These are phyloP conservation scores for Yarrowia alimentaria DNA, from an alignment of 805 yeast genomes.

Conservation along the genomic window DNA sequence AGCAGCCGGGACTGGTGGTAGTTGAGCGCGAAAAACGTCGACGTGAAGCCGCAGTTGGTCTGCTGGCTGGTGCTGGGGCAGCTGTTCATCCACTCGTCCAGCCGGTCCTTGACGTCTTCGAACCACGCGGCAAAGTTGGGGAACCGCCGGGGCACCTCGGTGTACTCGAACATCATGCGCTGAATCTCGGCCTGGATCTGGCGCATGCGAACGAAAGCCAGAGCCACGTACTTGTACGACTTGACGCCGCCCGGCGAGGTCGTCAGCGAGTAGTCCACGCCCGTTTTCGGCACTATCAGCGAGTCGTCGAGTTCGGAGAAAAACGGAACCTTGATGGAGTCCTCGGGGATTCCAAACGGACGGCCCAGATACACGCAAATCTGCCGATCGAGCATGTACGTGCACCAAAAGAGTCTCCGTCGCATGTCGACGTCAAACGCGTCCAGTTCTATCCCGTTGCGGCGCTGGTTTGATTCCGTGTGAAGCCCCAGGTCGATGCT, in stretches of 20 bases:
- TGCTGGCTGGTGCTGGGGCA: conserved; percentile 56
- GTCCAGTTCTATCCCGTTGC: conserved; percentile 17
- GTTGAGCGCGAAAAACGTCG: conserved; percentile 68
- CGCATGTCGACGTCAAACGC: conserved; percentile 54
- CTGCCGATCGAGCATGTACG: conserved; percentile 81
- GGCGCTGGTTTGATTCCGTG: conserved; percentile 52
- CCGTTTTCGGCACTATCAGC: conserved; percentile 35
- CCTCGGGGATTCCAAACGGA: conserved; percentile 87
- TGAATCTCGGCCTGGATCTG: conserved; percentile 76
- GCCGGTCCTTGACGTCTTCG: conserved; percentile 46
- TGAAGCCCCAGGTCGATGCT: conserved; percentile 86
- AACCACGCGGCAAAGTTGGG: conserved; percentile 62
- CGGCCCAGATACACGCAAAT: conserved; percentile 82
- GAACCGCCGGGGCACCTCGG: conserved; percentile 67
- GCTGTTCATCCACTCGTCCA: conserved; percentile 61
- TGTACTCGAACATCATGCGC: conserved; percentile 64
- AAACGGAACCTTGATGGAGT: conserved; percentile 64
- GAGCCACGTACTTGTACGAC: conserved; percentile 65
- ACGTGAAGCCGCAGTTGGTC: conserved; percentile 73
- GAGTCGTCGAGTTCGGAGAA: conserved; percentile 78
- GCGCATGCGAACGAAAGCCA: conserved; percentile 67
- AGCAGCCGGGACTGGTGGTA: conserved; percentile 71
- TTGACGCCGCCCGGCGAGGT: conserved; percentile 40
- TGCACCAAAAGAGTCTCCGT: conserved; percentile 82
- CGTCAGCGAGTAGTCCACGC: conserved; percentile 12